Base-by-base conservation (phyloP, 2,329 filamentous ascomycete species). In the Alternaria triticina region DNA sequence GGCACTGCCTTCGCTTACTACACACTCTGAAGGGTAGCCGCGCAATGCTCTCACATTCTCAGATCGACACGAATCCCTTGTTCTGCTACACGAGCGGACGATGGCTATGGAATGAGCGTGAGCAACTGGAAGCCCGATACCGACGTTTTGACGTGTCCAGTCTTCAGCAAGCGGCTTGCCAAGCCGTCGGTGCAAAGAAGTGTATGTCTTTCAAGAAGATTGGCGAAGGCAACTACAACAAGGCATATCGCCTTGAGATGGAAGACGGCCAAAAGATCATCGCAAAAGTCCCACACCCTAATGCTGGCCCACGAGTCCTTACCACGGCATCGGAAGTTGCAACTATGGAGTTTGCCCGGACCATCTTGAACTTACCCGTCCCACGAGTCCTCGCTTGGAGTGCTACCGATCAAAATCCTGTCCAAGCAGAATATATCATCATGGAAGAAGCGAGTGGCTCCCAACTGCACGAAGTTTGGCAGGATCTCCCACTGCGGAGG, bases 381-480 rank as follows among this genome's bases (percentile, higher is more conserved):
- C 74, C 74, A 46, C 62, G 63, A 59, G 67, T 77, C 25, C 65
- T 75, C 40, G 67, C 65, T 47, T 77, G 70, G 72, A 72, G 63
- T 60, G 67, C 69, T 46, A 64, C 62, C 20, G 59, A 62, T n/a
- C 40, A 71, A 40, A 75, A 74, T 46, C 67, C 73, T 54, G 70
- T 77, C 22, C 56, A 66, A 40, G 62, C 73, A 47, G 74, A 77
- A 70, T 77, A 76, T 44, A 77, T 77, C 17, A 72, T 77, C 60
- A 76, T 75, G 73, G 73, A 76, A 65, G 68, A 73, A 70, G 74
- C 70, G n/a, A 64, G 43, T 63, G 71, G 74, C 10, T 61, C 59
- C 36, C 71, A 68, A 56, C 69, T 74, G 4, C 59, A 73, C 30
- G 49, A 70, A 55, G 64, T 71, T 20, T 76, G 70, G 74, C 30